Evolutionary conservation across 2,329 filamentous ascomycete genomes (phyloP), one percentile per base, ranked within the genome.

Genomic region (Colletotrichum sp.): DNA sequence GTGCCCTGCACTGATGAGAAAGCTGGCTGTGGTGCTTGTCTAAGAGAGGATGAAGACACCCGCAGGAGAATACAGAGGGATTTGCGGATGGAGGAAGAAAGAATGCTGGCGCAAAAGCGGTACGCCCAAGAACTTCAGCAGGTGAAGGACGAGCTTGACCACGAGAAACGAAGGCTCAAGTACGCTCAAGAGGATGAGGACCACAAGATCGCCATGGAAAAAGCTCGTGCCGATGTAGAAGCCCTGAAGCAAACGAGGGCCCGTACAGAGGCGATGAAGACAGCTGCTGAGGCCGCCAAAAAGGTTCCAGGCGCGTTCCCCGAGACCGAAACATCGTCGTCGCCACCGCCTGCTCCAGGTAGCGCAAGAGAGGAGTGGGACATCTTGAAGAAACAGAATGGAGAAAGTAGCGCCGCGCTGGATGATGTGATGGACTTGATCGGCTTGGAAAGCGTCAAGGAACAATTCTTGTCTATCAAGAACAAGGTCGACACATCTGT

Each of bases 381-480:
- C 16, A 80, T 85, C 1, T 87, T 92, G 78, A 95, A 95, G 80
- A 65, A 83, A 2, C 80, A 82, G 1, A 88, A 92, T 36, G 86
- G 86, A 1, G 87, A 88, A 0, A 78, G 79, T 1, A 94, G 91
- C 77, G 79, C 82, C 1, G 85, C 89, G 0, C 79, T 96, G 1
- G 93, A 96, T 74, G 80, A 85, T 0, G 80, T 96, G 11, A 95
- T 96, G 91, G 82, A 81, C 0, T 92, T 96, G 91, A 91, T 93
- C 59, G 94, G 94, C 0, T 85, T 96, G 0, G 94, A 95, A 78
- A 84, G 88, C 0, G 92, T 96, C 55, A 96, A 96, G 77, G 79
- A 86, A 3, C 82, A 91, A 15, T 91, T 96, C 28, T 83, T 96
- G 0, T 79, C 80, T 0, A 91, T 94, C 80, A 95, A 95, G 78